Evolutionary conservation across 202 grass and related monocot genomes (phyloP).

Genomic region (Zizania palustris): DNA sequence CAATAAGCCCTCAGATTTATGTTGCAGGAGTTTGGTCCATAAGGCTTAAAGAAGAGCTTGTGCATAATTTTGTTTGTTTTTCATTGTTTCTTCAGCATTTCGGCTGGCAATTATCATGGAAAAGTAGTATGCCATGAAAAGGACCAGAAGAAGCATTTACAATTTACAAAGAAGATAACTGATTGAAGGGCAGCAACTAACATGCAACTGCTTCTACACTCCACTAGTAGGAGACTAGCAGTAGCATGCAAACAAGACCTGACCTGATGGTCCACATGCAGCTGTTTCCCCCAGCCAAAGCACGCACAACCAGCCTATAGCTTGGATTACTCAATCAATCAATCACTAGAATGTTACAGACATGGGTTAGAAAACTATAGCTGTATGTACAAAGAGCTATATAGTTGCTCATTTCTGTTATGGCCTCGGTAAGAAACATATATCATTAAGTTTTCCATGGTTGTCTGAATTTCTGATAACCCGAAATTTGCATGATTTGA

Average conservation of each 20-base stretch:
- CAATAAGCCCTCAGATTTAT: not conserved
- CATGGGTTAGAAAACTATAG: too few species aligned
- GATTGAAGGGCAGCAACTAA: constrained; percentile 25
- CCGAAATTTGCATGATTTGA: not conserved
- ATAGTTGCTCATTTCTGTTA: not conserved
- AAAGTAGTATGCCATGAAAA: not conserved
- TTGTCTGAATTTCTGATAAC: not conserved
- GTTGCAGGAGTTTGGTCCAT: not conserved
- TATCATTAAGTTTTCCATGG: not conserved
- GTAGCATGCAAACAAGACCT: not conserved
- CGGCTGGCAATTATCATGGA: not conserved
- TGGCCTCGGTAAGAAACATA: not conserved
- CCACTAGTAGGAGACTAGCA: not conserved
- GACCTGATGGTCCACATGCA: not conserved
- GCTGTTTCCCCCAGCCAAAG: not conserved
- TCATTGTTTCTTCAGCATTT: too few species aligned
- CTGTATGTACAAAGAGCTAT: not conserved
- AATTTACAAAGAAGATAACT: not conserved
- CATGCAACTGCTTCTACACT: not conserved
- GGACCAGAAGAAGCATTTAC: not conserved
- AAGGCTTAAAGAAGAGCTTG: too few species aligned
- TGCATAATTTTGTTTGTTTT: too few species aligned
- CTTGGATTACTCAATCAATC: not conserved
- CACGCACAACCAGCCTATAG: not conserved
- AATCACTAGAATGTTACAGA: not conserved